Percentiles rank a stretch among this genome's conserved stretches.
Evolutionary conservation across 306 rosid species (phyloP).

Genomic region (Lupinus albus): DNA sequence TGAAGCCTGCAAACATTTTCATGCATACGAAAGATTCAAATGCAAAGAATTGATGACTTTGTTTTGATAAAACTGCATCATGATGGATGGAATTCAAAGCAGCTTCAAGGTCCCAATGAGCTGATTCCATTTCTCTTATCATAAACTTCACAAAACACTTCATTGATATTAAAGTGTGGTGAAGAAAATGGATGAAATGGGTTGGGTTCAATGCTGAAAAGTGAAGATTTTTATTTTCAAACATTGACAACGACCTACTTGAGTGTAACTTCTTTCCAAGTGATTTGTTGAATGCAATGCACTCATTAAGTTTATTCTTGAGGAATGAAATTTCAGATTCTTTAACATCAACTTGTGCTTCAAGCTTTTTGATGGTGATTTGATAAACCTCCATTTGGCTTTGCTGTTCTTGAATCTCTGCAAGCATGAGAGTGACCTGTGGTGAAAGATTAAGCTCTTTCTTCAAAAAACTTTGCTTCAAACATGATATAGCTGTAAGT

Average conservation of each 20-base stretch:
- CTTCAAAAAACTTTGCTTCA: constrained; percentile 68
- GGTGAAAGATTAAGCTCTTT: constrained; percentile 85
- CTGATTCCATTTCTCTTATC: constrained; percentile 80
- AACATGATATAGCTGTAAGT: constrained; percentile 67
- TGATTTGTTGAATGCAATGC: constrained; percentile 46
- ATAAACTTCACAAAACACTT: constrained; percentile 62
- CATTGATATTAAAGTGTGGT: constrained; percentile 51
- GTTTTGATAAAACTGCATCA: constrained; percentile 38
- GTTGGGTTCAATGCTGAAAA: constrained; percentile 47
- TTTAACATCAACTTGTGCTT: constrained; percentile 54
- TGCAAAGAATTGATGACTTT: constrained; percentile 52
- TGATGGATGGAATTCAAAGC: constrained; percentile 65
- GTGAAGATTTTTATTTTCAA: constrained; percentile 39
- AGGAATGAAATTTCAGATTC: constrained; percentile 36
- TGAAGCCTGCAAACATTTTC: constrained; percentile 72
- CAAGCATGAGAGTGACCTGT: constrained; percentile 80
- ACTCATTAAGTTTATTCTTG: constrained; percentile 48
- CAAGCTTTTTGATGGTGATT: constrained; percentile 69
- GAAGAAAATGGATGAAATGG: constrained; percentile 67
- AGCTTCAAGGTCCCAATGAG: constrained; percentile 82
- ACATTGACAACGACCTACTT: constrained; percentile 53
- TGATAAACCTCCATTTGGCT: constrained; percentile 77
- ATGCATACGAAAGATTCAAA: constrained; percentile 64
- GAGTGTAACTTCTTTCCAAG: constrained; percentile 63
- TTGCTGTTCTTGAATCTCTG: constrained; percentile 97